Percentiles rank a stretch among this genome's conserved stretches.
Evolutionary conservation across 2,329 filamentous ascomycete species (phyloP).

Genomic region (Pestalotiopsis fici): DNA sequence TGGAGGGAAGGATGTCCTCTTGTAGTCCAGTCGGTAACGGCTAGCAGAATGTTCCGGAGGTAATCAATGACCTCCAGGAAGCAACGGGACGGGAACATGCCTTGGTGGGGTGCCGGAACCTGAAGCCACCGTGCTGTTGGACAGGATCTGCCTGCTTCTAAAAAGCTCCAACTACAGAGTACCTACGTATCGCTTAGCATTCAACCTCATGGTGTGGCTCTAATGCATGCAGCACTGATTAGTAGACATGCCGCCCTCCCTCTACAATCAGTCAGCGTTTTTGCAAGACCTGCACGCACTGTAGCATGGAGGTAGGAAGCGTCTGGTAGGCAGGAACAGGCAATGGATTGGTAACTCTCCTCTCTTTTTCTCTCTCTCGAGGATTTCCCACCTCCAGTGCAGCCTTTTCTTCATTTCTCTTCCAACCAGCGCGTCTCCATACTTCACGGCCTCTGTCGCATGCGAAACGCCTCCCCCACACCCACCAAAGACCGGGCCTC

Average conservation of each 20-base stretch:
- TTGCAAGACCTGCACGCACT: not conserved
- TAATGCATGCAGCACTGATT: not conserved
- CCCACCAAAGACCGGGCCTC: not conserved
- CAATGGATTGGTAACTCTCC: not conserved
- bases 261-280: not conserved
- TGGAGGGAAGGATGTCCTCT: no score
- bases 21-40: not conserved
- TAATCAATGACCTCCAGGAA: no score
- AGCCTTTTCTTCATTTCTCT: not conserved
- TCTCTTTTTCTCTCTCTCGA: not conserved
- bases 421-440: not conserved
- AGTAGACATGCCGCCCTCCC: not conserved
- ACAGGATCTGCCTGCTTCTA: not conserved
- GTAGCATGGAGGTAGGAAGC: not conserved
- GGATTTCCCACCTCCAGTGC: not conserved
- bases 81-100: no score
- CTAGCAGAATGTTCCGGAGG: not conserved
- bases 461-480: not conserved
- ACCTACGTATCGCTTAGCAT: not conserved
- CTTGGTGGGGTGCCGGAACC: no score
- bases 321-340: no score
- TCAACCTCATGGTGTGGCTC: not conserved
- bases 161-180: no score
- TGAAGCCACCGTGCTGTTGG: no score
- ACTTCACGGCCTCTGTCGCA: not conserved